phyloP scores from a whole-genome alignment of 805 yeast species.

The Metschnikowia anglica region DNA sequence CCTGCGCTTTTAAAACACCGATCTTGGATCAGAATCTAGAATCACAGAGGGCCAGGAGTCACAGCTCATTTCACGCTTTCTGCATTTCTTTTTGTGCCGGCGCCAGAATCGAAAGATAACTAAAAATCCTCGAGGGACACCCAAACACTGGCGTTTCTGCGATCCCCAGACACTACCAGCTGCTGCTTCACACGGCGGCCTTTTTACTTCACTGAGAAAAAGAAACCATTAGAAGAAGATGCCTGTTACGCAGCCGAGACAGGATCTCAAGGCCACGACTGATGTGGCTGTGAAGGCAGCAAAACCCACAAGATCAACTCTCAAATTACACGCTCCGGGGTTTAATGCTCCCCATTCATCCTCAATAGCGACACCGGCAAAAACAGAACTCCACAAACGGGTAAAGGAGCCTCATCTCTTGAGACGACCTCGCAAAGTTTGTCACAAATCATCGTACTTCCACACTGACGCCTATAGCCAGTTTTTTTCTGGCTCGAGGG shows the following conservation, averaged over 20 bases:
- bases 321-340: slow-evolving; percentile 12
- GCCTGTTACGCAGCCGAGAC: slow-evolving; percentile 16
- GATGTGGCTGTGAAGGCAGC: not conserved
- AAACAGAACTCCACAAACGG: slow-evolving; percentile 2
- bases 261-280: slow-evolving; percentile 1
- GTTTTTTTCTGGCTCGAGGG: slow-evolving; percentile 12
- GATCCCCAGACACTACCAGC: no score
- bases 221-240: slow-evolving; percentile 4
- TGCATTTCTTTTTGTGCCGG: no score
- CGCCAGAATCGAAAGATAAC: no score
- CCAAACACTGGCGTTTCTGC: no score
- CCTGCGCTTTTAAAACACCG: no score
- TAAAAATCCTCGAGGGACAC: no score
- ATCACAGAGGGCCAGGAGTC: no score
- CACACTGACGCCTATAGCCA: slow-evolving; percentile 12
- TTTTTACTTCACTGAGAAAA: no score
- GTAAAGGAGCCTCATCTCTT: not conserved
- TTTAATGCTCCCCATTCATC: slow-evolving; percentile 3
- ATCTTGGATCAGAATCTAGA: no score
- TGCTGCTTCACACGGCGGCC: no score
- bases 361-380: not conserved
- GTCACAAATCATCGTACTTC: slow-evolving; percentile 1
- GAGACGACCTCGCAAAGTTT: not conserved
- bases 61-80: no score
- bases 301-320: not conserved